These are phyloP conservation scores for Zopfia rhizophila DNA, from an alignment of 2,329 filamentous ascomycete genomes.

Conservation along the genomic window DNA sequence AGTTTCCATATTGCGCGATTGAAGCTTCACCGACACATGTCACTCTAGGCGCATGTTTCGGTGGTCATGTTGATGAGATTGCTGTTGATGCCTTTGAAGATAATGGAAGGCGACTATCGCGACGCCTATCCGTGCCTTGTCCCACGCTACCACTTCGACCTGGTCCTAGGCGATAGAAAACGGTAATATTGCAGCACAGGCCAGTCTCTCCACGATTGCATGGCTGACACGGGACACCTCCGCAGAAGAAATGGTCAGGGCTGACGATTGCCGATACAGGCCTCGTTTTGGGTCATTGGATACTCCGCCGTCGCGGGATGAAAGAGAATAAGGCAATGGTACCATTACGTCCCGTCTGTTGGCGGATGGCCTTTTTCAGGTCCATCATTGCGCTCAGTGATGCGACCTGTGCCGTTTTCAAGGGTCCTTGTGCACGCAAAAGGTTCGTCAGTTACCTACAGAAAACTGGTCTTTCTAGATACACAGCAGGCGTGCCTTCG, in stretches of 20 bases:
- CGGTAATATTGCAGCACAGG: conserved; percentile 22
- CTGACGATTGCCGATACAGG: conserved; percentile 15
- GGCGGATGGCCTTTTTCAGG: no score
- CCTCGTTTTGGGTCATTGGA: no score
- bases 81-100: conserved; percentile 14
- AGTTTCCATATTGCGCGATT: no score
- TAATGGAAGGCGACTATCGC: conserved; percentile 21
- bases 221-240: conserved; percentile 10
- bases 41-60: no score
- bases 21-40: no score
- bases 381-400: no score
- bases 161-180: conserved; percentile 10
- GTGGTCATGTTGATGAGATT: conserved; percentile 4
- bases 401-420: no score
- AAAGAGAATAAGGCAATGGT: no score
- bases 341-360: no score
- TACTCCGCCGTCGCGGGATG: no score
- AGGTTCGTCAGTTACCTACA: background rate
- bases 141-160: conserved; percentile 17
- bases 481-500: conserved; percentile 2
- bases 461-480: background rate
- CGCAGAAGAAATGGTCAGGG: conserved; percentile 4
- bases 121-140: conserved; percentile 12
- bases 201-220: conserved; percentile 30
- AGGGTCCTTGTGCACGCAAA: no score